Base-by-base conservation (phyloP, 2,329 filamentous ascomycete species). In the Cercospora sp. region DNA sequence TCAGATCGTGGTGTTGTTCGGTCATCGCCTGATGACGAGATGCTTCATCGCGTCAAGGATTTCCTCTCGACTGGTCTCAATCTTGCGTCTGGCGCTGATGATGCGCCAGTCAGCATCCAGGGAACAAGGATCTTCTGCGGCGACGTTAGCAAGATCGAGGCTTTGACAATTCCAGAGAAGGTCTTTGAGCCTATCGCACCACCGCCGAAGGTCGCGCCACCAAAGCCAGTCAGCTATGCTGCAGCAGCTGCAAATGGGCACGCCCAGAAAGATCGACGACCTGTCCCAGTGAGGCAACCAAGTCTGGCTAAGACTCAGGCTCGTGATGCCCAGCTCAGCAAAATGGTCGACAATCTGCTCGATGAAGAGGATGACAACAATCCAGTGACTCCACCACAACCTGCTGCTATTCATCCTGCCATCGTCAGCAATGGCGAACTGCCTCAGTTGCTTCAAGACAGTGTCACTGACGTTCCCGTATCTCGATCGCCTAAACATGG, bases 1-100 rank as follows among this genome's bases (percentile, higher is more conserved):
- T 82, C 82, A 10, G 85, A 88, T 68, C 74, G 75, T 33, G 79
- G 79, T 9, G 78, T 87, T 33, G 81, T 86, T 68, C 82, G 85
- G 65, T 83, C 84, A 63, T 84, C 87, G 66, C 82, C 84, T 0
- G 87, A 89, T 65, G 81, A 87, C 36, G 89, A 91, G 77, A 90
- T 89, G 86, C 82, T 90, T n/a, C 86, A 87, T 75, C 84, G 89
- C 48, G 83, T 91, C 64, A 84, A 86, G 64, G 87, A 89, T 68
- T 82, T 91, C 33, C 80, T 91, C 7, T 83, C 87, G 59, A 87
- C 89, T 76, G 89, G 87, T 3, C 79, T 90, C 42, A 79, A 85
- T 63, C 78, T 90, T 30, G 85, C 86, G n/a, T 80, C 84, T 64
- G 82, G 83, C 70, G 79, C 81, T 61, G 80, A 82, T 72, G 65